Evolutionary conservation across 78 protist species (phyloP), one percentile per base, ranked within the genome.

Genomic region (Neovahlkampfia damariscottae): DNA sequence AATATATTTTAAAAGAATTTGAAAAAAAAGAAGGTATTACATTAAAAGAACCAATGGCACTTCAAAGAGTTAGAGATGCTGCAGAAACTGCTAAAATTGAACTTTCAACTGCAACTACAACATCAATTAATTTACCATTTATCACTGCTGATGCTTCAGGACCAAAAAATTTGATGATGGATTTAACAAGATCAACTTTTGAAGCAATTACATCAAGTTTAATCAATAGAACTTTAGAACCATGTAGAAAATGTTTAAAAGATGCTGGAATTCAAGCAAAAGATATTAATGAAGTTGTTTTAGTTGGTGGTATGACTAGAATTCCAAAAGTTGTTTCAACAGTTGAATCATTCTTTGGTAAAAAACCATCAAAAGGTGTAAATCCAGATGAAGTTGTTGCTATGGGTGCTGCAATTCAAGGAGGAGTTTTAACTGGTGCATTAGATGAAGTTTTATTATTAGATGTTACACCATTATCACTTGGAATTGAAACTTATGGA

Each of bases 381-480:
- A 97, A 98, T 85, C 99, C 99, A 19, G 99, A 98, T 79, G 99
- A 97, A 81, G 99, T 92, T 30, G 99, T 98, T 29, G 99, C 99
- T 2, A 80, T 88, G 38, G 99, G 99, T 31, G 99, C 99, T 35
- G 99, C 99, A 81, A 93, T 98, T 78, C 98, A 94, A 89, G 99
- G 97, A 31, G 97, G 95, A 41, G 89, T 98, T 28, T 82, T 96
- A n/a, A 38, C 58, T 8, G 99, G 99, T 37, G 90, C 84, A n/a
- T 85, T 84, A 3, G 37, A 35, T 35, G 93, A 88, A 37, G 82
- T 96, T 10, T 81, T 94, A 2, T 90, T 96, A 39, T 83, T 94
- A 38, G 97, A 96, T 79, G 95, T 96, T 28, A 94, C 99, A 0
- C 97, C 97, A 1, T 90, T 96, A 5, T 91, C 96, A 2, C 94